Evolutionary conservation across 768 basidiomycete genomes (phyloP), one percentile per base, ranked within the genome.

Genomic region (Lactarius sanguifluus): DNA sequence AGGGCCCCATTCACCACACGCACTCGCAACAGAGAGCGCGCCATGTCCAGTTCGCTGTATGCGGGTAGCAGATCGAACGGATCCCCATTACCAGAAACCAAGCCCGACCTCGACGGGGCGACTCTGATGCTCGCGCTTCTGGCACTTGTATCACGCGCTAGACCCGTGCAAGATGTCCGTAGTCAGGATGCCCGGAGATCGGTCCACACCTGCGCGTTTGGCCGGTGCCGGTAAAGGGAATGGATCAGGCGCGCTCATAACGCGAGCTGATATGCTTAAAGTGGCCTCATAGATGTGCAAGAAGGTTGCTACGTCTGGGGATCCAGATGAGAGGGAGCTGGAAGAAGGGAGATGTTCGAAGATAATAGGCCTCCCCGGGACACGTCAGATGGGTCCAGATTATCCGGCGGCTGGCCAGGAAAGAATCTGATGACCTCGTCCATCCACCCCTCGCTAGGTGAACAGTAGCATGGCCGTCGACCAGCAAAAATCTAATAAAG

Each of bases 401-500:
- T 30, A 30, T 30, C 28, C 3, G 28, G 28, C 3, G 28, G 28
- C 28, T 5, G 5, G 4, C 5, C 3, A 9, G 34, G 34, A 34
- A 34, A 10, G 34, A 10, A 34, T 34, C 34, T 34, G 34, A 34
- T 34, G 34, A 2, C 1, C 28, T 54, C 65, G 36, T 71, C 66
- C 60, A 58, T 66, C 81, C 81, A 82, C 59, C 89, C 88, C 61
- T 90, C 86, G 9, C 82, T 77, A 62, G 89, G 87, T 0, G 89
- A 87, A 81, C 36, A 91, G 79, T 4, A 92, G 76, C 36, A 91
- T 78, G 9, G 87, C 79, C 3, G 90, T 90, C 58, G 2, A 87
- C 77, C 61, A 92, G 75, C 10, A 80, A 73, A 90, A 86, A 75
- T 92, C 91, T 38, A 91, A 79, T 8, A 92, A 79, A n/a, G 83